A percentile compares a stretch with the other conserved stretches of the same genome.
phyloP scores from a whole-genome alignment of 352 stramenopile species.

The Globisporangium irregulare region DNA sequence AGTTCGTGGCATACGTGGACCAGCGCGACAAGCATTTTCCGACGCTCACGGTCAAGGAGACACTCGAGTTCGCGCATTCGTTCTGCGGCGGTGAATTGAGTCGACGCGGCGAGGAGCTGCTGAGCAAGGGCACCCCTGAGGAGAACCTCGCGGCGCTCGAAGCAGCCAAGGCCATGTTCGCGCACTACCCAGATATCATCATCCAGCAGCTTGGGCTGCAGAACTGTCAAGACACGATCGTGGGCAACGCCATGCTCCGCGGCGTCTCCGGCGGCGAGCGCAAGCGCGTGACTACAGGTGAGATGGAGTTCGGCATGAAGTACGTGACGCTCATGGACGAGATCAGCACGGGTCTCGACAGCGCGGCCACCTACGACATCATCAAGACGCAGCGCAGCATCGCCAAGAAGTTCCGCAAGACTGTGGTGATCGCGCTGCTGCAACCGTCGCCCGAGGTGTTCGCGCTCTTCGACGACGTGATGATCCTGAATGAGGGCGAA shows the following conservation, averaged over 20 bases:
- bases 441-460: constrained; percentile 89
- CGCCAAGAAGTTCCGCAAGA: constrained; percentile 32
- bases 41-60: constrained; percentile 50
- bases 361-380: constrained; percentile 90
- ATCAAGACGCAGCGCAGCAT: constrained; percentile 56
- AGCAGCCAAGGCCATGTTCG: constrained; percentile 13
- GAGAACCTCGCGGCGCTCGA: constrained; percentile 20
- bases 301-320: constrained; percentile 80
- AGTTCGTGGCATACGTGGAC: constrained; percentile 44
- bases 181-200: constrained; percentile 33
- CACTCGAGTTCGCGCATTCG: constrained; percentile 41
- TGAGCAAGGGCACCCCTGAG: constrained; percentile 24
- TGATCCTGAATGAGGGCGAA: constrained; percentile 53
- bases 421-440: constrained; percentile 56
- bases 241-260: constrained; percentile 48
- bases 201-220: constrained; percentile 26
- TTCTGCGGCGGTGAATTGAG: constrained; percentile 29
- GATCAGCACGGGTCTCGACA: constrained; percentile 92
- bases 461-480: constrained; percentile 87
- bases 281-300: constrained; percentile 66
- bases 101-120: neutral
- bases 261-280: constrained; percentile 65
- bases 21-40: constrained; percentile 51
- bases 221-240: constrained; percentile 36
- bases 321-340: constrained; percentile 86